phyloP scores from a whole-genome alignment of 371 early-diverging fungal genomes.

The Mortierella sp. region DNA sequence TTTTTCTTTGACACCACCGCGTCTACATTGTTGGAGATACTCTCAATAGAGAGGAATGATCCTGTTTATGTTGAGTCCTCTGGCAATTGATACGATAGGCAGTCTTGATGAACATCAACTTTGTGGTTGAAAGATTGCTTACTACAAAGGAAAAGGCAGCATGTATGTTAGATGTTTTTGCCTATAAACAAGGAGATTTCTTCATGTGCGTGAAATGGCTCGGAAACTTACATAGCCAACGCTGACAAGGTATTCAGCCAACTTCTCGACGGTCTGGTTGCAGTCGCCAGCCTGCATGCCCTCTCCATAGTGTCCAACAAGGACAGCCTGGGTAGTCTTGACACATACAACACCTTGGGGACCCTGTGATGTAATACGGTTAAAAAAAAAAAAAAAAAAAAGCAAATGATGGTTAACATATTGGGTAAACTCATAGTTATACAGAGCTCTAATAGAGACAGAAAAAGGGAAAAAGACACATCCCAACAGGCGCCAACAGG shows the following conservation, averaged over 20 bases:
- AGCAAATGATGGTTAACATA: background rate
- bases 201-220: background rate
- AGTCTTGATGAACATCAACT: background rate
- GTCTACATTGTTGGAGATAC: too few relatives aligned
- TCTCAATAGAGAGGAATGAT: background rate
- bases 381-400: background rate
- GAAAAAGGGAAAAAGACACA: background rate
- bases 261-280: conserved; percentile 81
- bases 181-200: too few relatives aligned
- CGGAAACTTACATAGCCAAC: conserved; percentile 72
- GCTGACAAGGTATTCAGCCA: conserved; percentile 87
- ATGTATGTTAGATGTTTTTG: background rate
- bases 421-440: too few relatives aligned
- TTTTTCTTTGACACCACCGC: background rate
- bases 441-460: background rate
- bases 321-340: conserved; percentile 86
- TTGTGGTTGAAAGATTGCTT: background rate
- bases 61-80: background rate
- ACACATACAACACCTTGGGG: conserved; percentile 78
- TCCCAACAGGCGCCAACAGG: background rate
- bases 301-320: conserved; percentile 82
- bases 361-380: conserved; percentile 60
- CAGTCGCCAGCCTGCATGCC: conserved; percentile 80
- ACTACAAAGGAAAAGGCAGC: background rate
- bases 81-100: background rate